Base-by-base conservation (phyloP, 164 flowering plant species). In the Annona squamosa region DNA sequence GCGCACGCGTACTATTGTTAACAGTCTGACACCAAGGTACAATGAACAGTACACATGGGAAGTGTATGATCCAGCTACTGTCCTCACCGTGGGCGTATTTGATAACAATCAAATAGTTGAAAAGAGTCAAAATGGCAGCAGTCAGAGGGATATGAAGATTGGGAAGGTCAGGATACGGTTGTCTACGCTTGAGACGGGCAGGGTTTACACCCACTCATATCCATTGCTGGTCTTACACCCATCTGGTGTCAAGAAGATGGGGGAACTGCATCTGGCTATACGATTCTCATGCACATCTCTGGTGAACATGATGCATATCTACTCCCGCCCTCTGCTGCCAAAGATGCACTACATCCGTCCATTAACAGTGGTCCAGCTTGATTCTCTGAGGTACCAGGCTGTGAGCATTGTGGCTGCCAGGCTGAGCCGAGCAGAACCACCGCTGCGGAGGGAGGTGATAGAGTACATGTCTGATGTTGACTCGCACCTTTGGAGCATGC, bases 31-130 rank as follows among this genome's bases (percentile, higher is more conserved):
- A 63, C 98, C 94, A 5, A 91, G 87, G 73, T 93, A 77, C 82
- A 93, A 93, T 67, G 98, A 93, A 81, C 98, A 91, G 74, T 93
- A 93, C 81, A 91, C 91, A 1, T 93, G 98, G 98, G 96, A 93
- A 76, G 98, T 93, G 12, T 93, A 86, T 72, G 96, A 91, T 79
- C 90, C 91, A 0, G 89, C 91, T 7, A 93, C 98, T 1, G 96
- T 93, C 71, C 86, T 93, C 2, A 93, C 93, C 0, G 75, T 89
- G 0, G 94, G 98, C 12, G 92, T 92, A 16, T 89, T 94, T 65
- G 98, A 94, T 83, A 94, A 91, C 77, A 75, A 87, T 72, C 96
- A 91, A 70, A 78, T 91, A 2, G 92, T 87, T 13, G 92, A 86
- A 47, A 89, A 89, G 71, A 89, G 85, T 67, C 43, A 82, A 44